Conservation (phyloP, 2,329 filamentous ascomycete genomes). For the Cordyceps sp. region DNA sequence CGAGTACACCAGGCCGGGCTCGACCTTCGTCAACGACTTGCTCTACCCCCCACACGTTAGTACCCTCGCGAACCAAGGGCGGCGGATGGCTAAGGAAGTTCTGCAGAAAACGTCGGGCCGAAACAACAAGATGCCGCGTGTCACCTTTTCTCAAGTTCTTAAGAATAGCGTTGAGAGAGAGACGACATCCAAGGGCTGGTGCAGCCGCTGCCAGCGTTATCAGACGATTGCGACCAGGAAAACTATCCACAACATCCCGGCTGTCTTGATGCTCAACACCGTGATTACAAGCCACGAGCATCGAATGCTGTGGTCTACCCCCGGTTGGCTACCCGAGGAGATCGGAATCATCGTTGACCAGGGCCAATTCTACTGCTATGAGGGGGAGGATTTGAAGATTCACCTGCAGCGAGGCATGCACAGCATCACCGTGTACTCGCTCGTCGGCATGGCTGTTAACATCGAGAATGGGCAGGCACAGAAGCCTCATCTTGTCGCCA, state of each 20-base stretch:
- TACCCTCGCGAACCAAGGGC: neutral
- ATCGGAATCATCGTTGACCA: conserved; percentile 83
- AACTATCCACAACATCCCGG: conserved; percentile 64
- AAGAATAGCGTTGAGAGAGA: conserved; percentile 85
- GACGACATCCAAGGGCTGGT: conserved; percentile 83
- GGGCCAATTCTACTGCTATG: conserved; percentile 88
- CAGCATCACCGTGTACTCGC: conserved; percentile 74
- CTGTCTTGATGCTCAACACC: conserved; percentile 79
- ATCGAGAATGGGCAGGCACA: conserved; percentile 75
- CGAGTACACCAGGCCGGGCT: conserved; percentile 66
- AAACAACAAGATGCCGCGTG: conserved; percentile 33
- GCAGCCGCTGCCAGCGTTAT: conserved; percentile 76
- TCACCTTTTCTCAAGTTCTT: conserved; percentile 77
- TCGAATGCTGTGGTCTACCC: conserved; percentile 70
- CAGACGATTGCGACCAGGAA: conserved; percentile 76
- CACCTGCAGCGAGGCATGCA: conserved; percentile 67
- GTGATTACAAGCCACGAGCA: conserved; percentile 56
- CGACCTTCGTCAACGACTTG: conserved; percentile 71
- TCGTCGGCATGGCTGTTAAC: conserved; percentile 78
- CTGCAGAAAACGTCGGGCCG: conserved; percentile 28
- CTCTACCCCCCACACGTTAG: conserved; percentile 47
- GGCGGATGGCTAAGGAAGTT: neutral
- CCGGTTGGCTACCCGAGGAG: conserved; percentile 83
- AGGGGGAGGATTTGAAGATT: conserved; percentile 73
- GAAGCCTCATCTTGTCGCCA: conserved; percentile 78